These are phyloP conservation scores for Podaxis sp. DNA, from an alignment of 768 basidiomycete species.

Conservation along the genomic window DNA sequence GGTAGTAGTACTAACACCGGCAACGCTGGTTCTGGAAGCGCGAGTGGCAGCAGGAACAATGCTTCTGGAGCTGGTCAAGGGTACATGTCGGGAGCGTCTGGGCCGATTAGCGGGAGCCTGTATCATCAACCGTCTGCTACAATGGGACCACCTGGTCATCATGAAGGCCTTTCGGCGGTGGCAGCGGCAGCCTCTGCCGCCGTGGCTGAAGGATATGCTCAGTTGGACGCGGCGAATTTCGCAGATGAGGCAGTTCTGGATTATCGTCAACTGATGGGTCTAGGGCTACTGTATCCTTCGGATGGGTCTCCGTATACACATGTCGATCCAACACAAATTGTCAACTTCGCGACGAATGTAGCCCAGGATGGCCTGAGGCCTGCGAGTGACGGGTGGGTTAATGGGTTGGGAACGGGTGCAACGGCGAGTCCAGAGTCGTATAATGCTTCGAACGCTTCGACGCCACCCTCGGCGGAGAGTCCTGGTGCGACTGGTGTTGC, in stretches of 20 bases:
- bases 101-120: neutral
- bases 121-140: neutral
- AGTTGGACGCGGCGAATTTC: slow-evolving; percentile 49
- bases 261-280: slow-evolving; percentile 55
- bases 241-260: slow-evolving; percentile 56
- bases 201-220: slow-evolving; percentile 71
- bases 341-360: slow-evolving; percentile 10
- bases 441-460: slow-evolving; percentile 64
- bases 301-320: slow-evolving; percentile 62
- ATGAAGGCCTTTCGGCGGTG: slow-evolving; percentile 59
- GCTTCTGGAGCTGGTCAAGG: neutral
- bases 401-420: slow-evolving; percentile 60
- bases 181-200: slow-evolving; percentile 63
- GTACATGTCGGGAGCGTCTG: neutral
- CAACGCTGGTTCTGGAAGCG: slow-evolving; percentile 2
- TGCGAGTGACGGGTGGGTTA: slow-evolving; percentile 79
- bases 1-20: slow-evolving; percentile 1
- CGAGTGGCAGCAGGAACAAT: neutral
- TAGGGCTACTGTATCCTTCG: slow-evolving; percentile 55
- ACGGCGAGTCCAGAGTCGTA: slow-evolving; percentile 76
- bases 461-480: slow-evolving; percentile 65
- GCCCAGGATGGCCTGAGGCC: slow-evolving; percentile 44
- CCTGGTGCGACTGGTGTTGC: slow-evolving; percentile 15
- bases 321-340: slow-evolving; percentile 91
- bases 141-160: slow-evolving; percentile 2